A percentile compares a stretch with the other conserved stretches of the same genome.
These are phyloP conservation scores for Glutinoglossum americanum DNA, from an alignment of 495 filamentous ascomycete genomes.

Conservation along the genomic window DNA sequence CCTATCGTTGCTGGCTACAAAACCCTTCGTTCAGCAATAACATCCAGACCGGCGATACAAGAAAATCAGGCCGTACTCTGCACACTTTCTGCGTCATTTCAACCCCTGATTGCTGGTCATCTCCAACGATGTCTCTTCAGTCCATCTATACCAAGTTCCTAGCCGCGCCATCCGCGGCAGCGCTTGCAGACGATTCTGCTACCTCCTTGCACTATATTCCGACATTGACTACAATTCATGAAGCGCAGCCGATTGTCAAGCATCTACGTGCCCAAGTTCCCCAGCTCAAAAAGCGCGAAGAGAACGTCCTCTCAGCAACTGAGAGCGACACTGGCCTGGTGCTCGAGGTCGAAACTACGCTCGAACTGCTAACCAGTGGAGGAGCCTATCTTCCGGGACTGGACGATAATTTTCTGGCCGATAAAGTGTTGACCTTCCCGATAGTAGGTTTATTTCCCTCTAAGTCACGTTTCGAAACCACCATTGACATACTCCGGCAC, in stretches of 20 bases:
- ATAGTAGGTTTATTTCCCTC: conserved; percentile 36
- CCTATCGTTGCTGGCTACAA: not conserved
- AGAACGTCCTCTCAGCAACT: conserved; percentile 48
- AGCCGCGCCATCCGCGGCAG: not conserved
- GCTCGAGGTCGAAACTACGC: conserved; percentile 56
- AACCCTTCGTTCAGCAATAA: not conserved
- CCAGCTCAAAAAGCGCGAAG: conserved; percentile 56
- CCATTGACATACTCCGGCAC: conserved; percentile 13
- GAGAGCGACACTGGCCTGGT: conserved; percentile 48
- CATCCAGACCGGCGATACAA: not conserved
- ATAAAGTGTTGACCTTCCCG: conserved; percentile 59
- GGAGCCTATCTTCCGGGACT: conserved; percentile 75
- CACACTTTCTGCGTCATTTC: not conserved
- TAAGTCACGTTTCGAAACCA: not conserved
- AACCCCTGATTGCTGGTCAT: not conserved
- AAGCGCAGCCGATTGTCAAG: conserved; percentile 49
- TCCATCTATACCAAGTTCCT: conserved; percentile 3
- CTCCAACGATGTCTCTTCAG: conserved; percentile 5
- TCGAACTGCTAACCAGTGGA: conserved; percentile 64
- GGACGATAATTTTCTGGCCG: conserved; percentile 85
- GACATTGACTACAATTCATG: conserved; percentile 52
- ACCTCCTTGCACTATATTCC: conserved; percentile 60
- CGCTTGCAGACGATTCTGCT: not conserved
- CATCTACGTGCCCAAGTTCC: conserved; percentile 45
- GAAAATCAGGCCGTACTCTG: not conserved